Evolutionary conservation across 805 yeast species (phyloP), one percentile per base, ranked within the genome.

Genomic region (Yarrowia keelungensis): DNA sequence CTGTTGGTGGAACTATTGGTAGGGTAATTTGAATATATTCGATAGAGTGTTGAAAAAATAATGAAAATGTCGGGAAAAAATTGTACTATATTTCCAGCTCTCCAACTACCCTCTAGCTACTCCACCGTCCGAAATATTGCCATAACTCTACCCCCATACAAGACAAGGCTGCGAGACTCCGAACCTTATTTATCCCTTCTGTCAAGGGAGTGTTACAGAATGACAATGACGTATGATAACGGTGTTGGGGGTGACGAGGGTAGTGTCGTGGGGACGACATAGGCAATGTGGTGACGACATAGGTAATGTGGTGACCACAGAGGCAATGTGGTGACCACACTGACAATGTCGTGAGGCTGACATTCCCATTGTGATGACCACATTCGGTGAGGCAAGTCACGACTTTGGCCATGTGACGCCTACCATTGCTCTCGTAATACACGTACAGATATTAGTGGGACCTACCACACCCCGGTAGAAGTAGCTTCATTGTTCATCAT

Each of bases 151-250:
- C 4, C 8, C 14, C 59, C 59, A 53, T 53, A 53, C n/a, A 53
- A 8, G 36, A 39, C 19, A 35, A 19, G 45, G 45, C 45, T 51
- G 41, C 54, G 9, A 26, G 12, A 14, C 36, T 15, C 5, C n/a
- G 9, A 53, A 53, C 14, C 19, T 10, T 39, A 39, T 10, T 38
- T 53, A 53, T 53, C 59, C 59, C 59, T 53, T 38, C 35, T 19
- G 36, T 53, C 59, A 53, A 53, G 59, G 59, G 59, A 53, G 58
- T 53, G 59, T 53, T 53, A 53, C 59, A 53, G 59, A 53, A 53
- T 53, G 59, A 38, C 9, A 35, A 19, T 39, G 59, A 53, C 59
- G 59, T 53, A 38, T 51, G 3, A 19, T n/a, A 50, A 50, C 41
- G 54, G 54, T 50, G 54, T 1, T 19, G 19, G 19, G 7, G 19